A percentile compares a stretch with the other conserved stretches of the same genome.
phyloP scores from a whole-genome alignment of 306 rosid species.

The cucumber (Cucumis sativus) region Cucumber_9930_V3 NC_026658.2:2792501-2793000 shows the following conservation, averaged over 20 bases:
- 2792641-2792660: background rate
- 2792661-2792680: too few relatives aligned
- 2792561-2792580: background rate
- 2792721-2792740: too few relatives aligned
- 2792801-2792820: background rate
- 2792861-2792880: background rate
- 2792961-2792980: background rate
- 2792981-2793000: background rate
- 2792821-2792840: background rate
- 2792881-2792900: background rate
- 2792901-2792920: background rate
- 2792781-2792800: background rate
- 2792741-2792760: background rate
- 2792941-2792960: background rate
- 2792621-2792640: too few relatives aligned
- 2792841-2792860: background rate
- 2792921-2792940: background rate
- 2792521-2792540: background rate
- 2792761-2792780: background rate
- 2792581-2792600: background rate
- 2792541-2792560: background rate
- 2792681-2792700: background rate
- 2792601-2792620: too few relatives aligned
- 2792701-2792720: too few relatives aligned
- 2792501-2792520: background rate